Base-by-base conservation (phyloP, 495 filamentous ascomycete species). In the Paragyromitra xinjiangensis region DNA sequence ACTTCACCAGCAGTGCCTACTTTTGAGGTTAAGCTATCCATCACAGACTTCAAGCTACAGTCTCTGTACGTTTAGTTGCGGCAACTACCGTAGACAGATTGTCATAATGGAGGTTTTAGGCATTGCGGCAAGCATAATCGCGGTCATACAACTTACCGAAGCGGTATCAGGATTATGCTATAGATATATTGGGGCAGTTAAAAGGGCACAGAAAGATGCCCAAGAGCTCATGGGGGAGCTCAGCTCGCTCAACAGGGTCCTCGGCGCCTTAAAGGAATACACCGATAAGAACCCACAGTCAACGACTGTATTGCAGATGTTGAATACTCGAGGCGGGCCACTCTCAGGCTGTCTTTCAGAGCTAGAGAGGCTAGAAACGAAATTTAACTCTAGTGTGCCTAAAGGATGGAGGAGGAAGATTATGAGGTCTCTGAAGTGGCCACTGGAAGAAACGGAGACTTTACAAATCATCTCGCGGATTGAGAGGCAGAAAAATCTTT, bases 401-500 rank as follows among this genome's bases (percentile, higher is more conserved):
- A 71, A 51, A 24, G 3, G 56, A 1, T 39, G 61, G n/a, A 63
- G 55, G 55, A 50, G 14, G 51, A 50, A 14, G 24, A 39, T 71
- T 19, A 50, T 39, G 16, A 48, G 64, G 6, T 42, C 68, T 40
- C 34, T 64, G 7, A 64, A 71, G 26, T 71, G 69, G 69, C 59
- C 58, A 6, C 40, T 71, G 1, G 40, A 64, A 42, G 69, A 71
- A 64, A 39, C 29, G 11, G 58, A 64, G 26, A 42, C 44, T 7
- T 22, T 11, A 3, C 29, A 71, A 9, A 53, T 29, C 6, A 55
- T 71, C 26, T n/a, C 59, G 29, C 56, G 59, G 1, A 50, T 71
- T 39, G 69, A 71, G 45, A 71, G 69, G 34, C 29, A 63, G 9
- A 71, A 71, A 40, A 55, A 4, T 9, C 45, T 64, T 53, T 71